phyloP scores from a whole-genome alignment of 179 eudicot genomes.

The Corrigiola litoralis region DNA sequence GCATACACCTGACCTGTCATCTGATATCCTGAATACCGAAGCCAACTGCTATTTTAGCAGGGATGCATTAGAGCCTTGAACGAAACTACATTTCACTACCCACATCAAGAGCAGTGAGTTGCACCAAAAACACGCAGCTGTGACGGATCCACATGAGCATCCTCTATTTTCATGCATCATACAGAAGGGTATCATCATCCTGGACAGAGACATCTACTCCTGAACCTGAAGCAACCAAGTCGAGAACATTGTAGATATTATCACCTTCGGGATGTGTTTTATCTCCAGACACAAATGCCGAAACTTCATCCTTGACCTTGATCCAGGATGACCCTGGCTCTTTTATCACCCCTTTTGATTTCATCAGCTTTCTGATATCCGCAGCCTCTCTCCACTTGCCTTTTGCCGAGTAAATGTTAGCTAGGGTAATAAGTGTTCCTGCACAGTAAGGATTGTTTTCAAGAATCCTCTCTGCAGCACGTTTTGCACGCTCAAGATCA shows the following conservation, averaged over 20 bases:
- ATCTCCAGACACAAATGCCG: slow-evolving; percentile 79
- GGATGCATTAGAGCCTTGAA: background rate
- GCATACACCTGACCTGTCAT: no score
- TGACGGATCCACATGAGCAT: no score
- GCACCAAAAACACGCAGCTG: no score
- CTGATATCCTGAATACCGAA: no score
- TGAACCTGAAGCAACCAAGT: slow-evolving; percentile 36
- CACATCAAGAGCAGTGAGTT: background rate
- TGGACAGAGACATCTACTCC: slow-evolving; percentile 32
- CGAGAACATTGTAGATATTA: slow-evolving; percentile 43
- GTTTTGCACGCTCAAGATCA: slow-evolving; percentile 61
- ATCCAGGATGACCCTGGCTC: slow-evolving; percentile 94
- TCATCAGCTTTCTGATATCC: slow-evolving; percentile 63
- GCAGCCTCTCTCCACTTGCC: slow-evolving; percentile 88
- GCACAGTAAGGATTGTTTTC: slow-evolving; percentile 60
- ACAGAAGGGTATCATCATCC: slow-evolving; percentile 32
- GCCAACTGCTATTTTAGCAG: no score
- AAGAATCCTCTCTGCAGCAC: slow-evolving; percentile 59
- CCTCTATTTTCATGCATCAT: slow-evolving; percentile 16
- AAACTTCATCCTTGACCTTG: slow-evolving; percentile 58
- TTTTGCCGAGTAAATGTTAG: slow-evolving; percentile 63
- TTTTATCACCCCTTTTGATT: slow-evolving; percentile 67
- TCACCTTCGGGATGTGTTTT: slow-evolving; percentile 50
- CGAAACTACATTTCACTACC: background rate
- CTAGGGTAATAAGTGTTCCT: slow-evolving; percentile 65